Evolutionary conservation across 2,329 filamentous ascomycete genomes (phyloP), one percentile per base, ranked within the genome.

Genomic region (Incumbomyces lentus): DNA sequence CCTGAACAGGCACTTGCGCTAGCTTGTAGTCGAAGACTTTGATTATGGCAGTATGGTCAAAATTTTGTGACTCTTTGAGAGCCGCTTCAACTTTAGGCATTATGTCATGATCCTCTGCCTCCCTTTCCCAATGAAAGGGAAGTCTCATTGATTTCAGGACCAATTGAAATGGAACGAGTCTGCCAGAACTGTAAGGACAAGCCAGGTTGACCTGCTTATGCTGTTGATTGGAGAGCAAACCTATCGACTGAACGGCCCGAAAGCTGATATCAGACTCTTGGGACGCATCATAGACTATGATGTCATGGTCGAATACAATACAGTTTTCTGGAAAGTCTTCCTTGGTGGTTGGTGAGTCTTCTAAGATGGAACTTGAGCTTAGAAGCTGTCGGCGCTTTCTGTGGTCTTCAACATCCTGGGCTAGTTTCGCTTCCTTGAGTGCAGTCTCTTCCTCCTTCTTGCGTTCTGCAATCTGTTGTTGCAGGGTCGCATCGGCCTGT

Each of bases 21-120:
- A 95, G 84, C 56, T 85, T 87, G 66, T 88, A 93, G 51, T 89
- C 87, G 48, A 94, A 71, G 32, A 96, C 72, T 41, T 84, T 79
- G 36, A 92, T 74, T 11, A 96, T 68, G 58, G 88, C 86, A 18
- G 78, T 74, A 61, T 95, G 87, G 3, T 78, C 76, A 33, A 92
- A 68, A 54, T 76, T 78, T 62, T 86, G 92, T 43, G 93, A 68
- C 8, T 77, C 72, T 53, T 90, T 84, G 31, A 98, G 72, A 49
- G 84, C 77, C 34, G 76, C 76, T 62, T 95, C 89, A 18, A 94
- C 75, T 6, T 74, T 73, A 58, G 87, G 82, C 43, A 95, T 72
- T 52, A 84, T 78, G 60, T 84, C 82, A 59, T 88, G 88, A 60
- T 87, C 79, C 14, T 79, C 74, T 19, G 76, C 69, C 1, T 70